Percentiles rank a stretch among this genome's conserved stretches.
Evolutionary conservation across 768 basidiomycete species (phyloP).

Genomic region (Steccherinum ochraceum): DNA sequence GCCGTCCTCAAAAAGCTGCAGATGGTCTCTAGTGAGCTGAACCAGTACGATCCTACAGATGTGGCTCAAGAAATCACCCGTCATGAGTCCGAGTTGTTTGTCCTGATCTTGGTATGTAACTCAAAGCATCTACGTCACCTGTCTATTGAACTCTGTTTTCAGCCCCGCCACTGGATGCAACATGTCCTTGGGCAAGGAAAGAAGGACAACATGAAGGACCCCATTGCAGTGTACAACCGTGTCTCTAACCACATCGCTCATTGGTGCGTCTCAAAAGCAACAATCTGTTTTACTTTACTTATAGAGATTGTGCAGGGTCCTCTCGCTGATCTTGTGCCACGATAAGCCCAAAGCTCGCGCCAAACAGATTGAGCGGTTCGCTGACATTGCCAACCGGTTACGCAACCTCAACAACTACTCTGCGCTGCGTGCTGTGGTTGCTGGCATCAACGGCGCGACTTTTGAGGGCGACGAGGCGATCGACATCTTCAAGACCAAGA

Average conservation of each 20-base stretch:
- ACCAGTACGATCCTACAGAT: conserved; percentile 49
- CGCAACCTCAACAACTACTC: conserved; percentile 90
- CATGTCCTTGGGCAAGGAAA: conserved; percentile 67
- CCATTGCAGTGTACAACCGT: conserved; percentile 67
- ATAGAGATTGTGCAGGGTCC: conserved; percentile 55
- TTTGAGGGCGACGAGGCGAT: conserved; percentile 74
- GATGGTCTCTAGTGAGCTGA: conserved; percentile 51
- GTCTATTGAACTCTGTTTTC: conserved; percentile 7
- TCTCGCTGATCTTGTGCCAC: conserved; percentile 85
- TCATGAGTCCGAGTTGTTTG: conserved; percentile 60
- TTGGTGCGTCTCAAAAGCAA: conserved; percentile 45
- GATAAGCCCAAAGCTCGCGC: conserved; percentile 71
- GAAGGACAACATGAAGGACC: conserved; percentile 57
- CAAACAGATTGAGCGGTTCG: conserved; percentile 82
- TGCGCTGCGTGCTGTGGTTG: conserved; percentile 86
- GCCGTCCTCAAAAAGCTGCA: conserved; percentile 59
- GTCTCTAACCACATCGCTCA: conserved; percentile 80
- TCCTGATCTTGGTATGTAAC: conserved; percentile 63
- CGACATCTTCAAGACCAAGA: conserved; percentile 61
- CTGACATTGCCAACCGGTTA: conserved; percentile 75
- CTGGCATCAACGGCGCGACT: conserved; percentile 83
- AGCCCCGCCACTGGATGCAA: conserved; percentile 87
- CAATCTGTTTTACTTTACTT: conserved; percentile 7
- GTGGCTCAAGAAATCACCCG: conserved; percentile 87
- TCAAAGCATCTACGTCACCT: background rate